phyloP scores from a whole-genome alignment of 2,329 filamentous ascomycete species.

The Sclerotinia sclerotiorum region DNA sequence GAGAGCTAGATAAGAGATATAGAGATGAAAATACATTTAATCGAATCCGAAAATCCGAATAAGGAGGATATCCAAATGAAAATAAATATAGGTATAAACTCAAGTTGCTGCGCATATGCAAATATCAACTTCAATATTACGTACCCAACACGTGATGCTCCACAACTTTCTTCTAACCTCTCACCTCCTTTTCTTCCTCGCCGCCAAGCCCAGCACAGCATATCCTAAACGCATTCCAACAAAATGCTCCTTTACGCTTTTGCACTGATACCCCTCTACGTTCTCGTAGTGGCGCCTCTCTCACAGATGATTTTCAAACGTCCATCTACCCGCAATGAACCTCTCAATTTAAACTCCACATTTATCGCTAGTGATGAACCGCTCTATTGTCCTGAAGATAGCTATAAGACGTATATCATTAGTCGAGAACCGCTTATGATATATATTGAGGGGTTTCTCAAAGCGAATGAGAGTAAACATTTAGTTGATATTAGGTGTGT shows the following conservation, averaged over 20 bases:
- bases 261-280: constrained; percentile 36
- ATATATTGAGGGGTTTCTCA: constrained; percentile 58
- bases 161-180: not conserved
- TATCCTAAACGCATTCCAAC: not conserved
- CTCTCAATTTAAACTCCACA: constrained; percentile 33
- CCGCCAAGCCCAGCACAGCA: not conserved
- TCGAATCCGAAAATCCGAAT: too few species aligned
- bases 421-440: constrained; percentile 55
- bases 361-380: constrained; percentile 39
- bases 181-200: constrained; percentile 14
- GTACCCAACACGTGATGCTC: not conserved
- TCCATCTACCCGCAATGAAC: constrained; percentile 18
- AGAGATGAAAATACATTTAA: too few species aligned
- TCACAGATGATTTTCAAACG: constrained; percentile 30
- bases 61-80: too few species aligned
- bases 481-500: constrained; percentile 53
- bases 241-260: constrained; percentile 37
- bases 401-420: constrained; percentile 48
- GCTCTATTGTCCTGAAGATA: constrained; percentile 34
- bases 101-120: not conserved
- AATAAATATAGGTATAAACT: too few species aligned
- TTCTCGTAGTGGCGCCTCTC: constrained; percentile 37
- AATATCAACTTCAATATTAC: not conserved
- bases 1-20: too few species aligned
- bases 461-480: constrained; percentile 48